Conservation (phyloP, 495 filamentous ascomycete species). For the Penicillium malachiteum region DNA sequence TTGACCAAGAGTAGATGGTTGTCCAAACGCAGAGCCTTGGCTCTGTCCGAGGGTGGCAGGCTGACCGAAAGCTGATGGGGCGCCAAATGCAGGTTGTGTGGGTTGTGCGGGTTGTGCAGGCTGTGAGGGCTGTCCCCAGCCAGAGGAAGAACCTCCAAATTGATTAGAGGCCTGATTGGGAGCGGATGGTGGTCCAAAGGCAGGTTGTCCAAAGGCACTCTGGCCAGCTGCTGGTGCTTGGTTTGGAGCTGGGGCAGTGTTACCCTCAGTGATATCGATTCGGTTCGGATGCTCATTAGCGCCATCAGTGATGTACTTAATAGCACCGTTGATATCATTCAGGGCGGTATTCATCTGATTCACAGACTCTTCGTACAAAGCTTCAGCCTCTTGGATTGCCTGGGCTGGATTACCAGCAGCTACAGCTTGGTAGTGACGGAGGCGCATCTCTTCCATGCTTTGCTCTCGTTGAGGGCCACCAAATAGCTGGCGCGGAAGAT, state of each 20-base stretch:
- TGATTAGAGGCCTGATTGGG: constrained; percentile 3
- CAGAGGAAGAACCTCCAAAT: constrained; percentile 19
- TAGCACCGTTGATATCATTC: constrained; percentile 66
- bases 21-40: constrained; percentile 20
- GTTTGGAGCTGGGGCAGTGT: constrained; percentile 24
- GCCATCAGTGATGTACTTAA: constrained; percentile 67
- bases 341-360: constrained; percentile 67
- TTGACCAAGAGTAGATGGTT: constrained; percentile 35
- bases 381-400: constrained; percentile 65
- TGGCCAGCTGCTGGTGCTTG: constrained; percentile 14
- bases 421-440: constrained; percentile 61
- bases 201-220: constrained; percentile 32
- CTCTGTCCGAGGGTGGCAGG: neutral
- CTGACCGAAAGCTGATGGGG: neutral
- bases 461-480: constrained; percentile 76
- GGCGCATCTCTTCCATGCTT: constrained; percentile 77
- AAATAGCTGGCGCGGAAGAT: constrained; percentile 76
- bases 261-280: constrained; percentile 62
- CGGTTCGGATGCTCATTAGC: constrained; percentile 78
- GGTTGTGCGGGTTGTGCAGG: constrained; percentile 20
- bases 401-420: constrained; percentile 60
- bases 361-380: constrained; percentile 56
- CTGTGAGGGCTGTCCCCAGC: constrained; percentile 23
- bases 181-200: constrained; percentile 6
- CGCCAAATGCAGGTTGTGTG: constrained; percentile 17